phyloP scores from a whole-genome alignment of 345 rosid species.

The Gossypium anomalum region DNA sequence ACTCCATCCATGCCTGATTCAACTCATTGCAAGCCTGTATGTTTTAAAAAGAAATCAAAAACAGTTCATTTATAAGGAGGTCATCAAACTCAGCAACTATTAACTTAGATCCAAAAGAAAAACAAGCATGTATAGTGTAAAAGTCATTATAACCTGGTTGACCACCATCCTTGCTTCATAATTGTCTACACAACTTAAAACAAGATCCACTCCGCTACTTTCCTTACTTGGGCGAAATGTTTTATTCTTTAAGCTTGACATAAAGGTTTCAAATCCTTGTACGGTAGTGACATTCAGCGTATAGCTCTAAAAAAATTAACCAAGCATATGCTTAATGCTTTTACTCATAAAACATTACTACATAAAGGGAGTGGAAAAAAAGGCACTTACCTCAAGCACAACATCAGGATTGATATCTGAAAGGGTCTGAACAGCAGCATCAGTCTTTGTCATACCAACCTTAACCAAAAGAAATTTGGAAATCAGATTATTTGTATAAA shows the following conservation, averaged over 20 bases:
- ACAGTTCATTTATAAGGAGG: conserved; percentile 6
- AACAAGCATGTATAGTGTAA: not conserved
- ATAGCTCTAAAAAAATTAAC: conserved; percentile 53
- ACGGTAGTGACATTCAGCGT: conserved; percentile 89
- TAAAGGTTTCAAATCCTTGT: conserved; percentile 90
- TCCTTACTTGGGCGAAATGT: conserved; percentile 60
- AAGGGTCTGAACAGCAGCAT: conserved; percentile 98
- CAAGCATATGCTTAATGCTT: not conserved
- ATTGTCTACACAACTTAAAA: conserved; percentile 95
- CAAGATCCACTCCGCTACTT: conserved; percentile 88
- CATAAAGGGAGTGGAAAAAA: not conserved
- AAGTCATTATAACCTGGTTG: conserved; percentile 62
- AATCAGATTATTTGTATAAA: conserved; percentile 5
- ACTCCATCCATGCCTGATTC: conserved; percentile 93
- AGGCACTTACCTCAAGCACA: conserved; percentile 59
- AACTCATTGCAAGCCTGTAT: conserved; percentile 96
- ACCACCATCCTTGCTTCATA: conserved; percentile 97
- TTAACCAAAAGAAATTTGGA: conserved; percentile 14
- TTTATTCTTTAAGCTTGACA: conserved; percentile 66
- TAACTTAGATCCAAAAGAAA: conserved; percentile 6
- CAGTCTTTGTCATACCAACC: conserved; percentile 99
- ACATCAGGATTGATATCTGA: conserved; percentile 92
- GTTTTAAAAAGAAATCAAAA: conserved; percentile 2
- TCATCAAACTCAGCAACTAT: not conserved
- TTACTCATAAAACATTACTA: not conserved